phyloP scores from a whole-genome alignment of 176 grass and related monocot species.

The Lolium multiflorum region DNA sequence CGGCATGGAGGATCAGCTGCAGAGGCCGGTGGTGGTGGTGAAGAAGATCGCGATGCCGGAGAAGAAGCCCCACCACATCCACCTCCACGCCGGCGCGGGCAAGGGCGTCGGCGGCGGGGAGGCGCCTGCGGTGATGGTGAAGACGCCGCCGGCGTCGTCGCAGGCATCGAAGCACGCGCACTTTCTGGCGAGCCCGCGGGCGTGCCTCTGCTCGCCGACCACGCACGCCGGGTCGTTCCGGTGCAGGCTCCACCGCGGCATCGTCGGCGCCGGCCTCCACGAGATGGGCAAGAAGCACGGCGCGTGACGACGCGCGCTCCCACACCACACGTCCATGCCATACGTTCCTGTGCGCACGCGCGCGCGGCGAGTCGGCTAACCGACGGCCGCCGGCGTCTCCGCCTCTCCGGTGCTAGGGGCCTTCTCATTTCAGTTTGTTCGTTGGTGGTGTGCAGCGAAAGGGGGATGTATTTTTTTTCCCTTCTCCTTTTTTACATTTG shows the following conservation, averaged over 20 bases:
- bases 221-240: constrained; percentile 78
- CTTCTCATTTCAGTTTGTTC: neutral
- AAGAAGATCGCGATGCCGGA: constrained; percentile 42
- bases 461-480: neutral
- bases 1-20: constrained; percentile 47
- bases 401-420: too few relatives aligned
- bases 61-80: constrained; percentile 40
- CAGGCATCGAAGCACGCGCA: constrained; percentile 9
- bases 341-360: neutral
- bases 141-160: constrained; percentile 40
- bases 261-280: constrained; percentile 33
- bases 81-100: constrained; percentile 18
- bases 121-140: constrained; percentile 40
- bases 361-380: neutral
- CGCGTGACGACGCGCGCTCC: constrained; percentile 36
- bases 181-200: constrained; percentile 44
- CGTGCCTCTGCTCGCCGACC: constrained; percentile 80
- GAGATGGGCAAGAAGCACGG: constrained; percentile 56
- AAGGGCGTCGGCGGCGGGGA: constrained; percentile 14
- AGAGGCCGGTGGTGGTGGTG: constrained; percentile 1
- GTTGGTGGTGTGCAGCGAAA: constrained; percentile 20
- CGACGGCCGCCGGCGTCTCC: neutral
- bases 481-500: neutral
- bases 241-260: constrained; percentile 69
- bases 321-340: neutral